Evolutionary conservation across 2,329 filamentous ascomycete species (phyloP).

Genomic region (Cytospora paraplurivora): DNA sequence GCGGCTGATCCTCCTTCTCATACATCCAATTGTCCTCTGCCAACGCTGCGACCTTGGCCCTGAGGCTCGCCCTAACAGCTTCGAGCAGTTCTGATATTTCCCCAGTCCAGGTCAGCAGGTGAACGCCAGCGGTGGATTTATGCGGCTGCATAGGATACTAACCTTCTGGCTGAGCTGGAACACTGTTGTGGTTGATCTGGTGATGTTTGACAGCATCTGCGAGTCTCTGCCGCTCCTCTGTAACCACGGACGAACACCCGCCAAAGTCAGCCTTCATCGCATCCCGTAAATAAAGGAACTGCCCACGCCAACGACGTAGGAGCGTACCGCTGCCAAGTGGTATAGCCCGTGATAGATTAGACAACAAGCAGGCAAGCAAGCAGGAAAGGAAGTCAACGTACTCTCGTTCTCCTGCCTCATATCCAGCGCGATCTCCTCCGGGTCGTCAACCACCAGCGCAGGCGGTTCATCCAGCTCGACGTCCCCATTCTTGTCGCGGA

Average conservation of each 20-base stretch:
- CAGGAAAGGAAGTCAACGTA: constrained; percentile 36
- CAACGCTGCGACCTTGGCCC: constrained; percentile 71
- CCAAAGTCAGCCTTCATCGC: neutral
- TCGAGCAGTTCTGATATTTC: constrained; percentile 63
- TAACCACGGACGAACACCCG: constrained; percentile 2
- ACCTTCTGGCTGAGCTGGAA: constrained; percentile 69
- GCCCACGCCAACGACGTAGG: no score
- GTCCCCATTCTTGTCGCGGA: constrained; percentile 64
- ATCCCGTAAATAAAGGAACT: constrained; percentile 24
- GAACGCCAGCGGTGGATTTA: neutral
- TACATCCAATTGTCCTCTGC: constrained; percentile 93
- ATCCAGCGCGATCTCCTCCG: constrained; percentile 58
- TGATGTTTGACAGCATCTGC: constrained; percentile 65
- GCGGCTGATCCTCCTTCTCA: constrained; percentile 64
- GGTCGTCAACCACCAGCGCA: constrained; percentile 54
- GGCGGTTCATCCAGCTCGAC: constrained; percentile 62
- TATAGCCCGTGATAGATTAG: no score
- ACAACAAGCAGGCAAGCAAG: neutral
- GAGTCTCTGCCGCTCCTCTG: constrained; percentile 62
- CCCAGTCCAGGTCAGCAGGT: constrained; percentile 25
- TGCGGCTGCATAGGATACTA: constrained; percentile 32
- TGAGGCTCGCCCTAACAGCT: constrained; percentile 68
- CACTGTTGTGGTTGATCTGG: constrained; percentile 55
- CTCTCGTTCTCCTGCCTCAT: constrained; percentile 60
- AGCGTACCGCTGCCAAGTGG: no score